Base-by-base conservation (phyloP, 208 protist species). In the Tetramitus jugosus region DNA sequence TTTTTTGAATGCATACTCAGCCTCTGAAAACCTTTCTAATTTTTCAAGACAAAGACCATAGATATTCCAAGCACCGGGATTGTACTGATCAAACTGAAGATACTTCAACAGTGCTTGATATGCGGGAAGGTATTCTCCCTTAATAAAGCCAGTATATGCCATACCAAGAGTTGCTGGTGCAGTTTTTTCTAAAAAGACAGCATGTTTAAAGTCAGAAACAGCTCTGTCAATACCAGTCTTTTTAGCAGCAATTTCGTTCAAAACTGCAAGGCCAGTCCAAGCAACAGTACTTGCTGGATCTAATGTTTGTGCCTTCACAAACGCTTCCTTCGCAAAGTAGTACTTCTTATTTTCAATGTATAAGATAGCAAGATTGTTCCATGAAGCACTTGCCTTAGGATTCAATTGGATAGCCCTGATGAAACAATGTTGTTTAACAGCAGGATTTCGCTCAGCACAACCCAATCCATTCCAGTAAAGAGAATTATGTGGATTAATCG, bases 341-440 rank as follows among this genome's bases (percentile, higher is more conserved):
- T 40, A 29, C 3, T 74, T 14, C 0, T 13, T 31, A 37, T 33
- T 53, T 35, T 46, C 4, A 0, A 74, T 17, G 26, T 74, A 74
- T 3, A 74, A 35, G 26, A 23, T 29, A 37, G 42, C 67, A 6
- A 45, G 53, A 52, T 53, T 53, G 37, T 74, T 74, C 67, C 67
- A 74, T 8, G 42, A 39, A 33, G 4, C 23, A 53, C 53, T 8
- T 49, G 14, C 45, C 17, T 23, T 62, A 31, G 14, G 26, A 31
- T 74, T 23, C 14, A 33, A 23, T 74, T 74, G 42, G 7, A 53
- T 37, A 8, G 67, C 17, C 33, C 67, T 45, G 26, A 74, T 53
- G 37, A 56, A 74, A 53, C 67, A 74, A 53, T 74, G 67, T 53
- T 74, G 67, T 74, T 52, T 74, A 10, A 74, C 42, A 1, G n/a